Conservation (phyloP, 257 asterid species). For the Linaria vulgaris region DNA sequence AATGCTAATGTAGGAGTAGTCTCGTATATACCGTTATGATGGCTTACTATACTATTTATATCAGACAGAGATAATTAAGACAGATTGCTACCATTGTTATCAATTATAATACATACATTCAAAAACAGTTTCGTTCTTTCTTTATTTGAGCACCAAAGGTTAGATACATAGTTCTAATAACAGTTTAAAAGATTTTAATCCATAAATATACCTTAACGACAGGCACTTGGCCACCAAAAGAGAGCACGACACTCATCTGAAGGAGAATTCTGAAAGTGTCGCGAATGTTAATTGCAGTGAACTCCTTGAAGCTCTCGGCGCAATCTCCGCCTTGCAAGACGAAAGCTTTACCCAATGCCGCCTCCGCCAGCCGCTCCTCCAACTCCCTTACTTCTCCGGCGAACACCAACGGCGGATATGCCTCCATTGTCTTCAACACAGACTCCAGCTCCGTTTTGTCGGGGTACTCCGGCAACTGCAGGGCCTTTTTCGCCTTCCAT, state of each 20-base stretch:
- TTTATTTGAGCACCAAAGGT: too few relatives aligned
- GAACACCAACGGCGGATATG: slow-evolving; percentile 45
- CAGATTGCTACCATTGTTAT: too few relatives aligned
- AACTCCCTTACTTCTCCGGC: slow-evolving; percentile 48
- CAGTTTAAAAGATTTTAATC: too few relatives aligned
- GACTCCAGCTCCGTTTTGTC: slow-evolving; percentile 32
- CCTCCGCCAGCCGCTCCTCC: slow-evolving; percentile 48
- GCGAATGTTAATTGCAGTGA: not conserved
- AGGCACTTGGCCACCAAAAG: slow-evolving; percentile 12
- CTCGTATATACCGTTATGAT: too few relatives aligned
- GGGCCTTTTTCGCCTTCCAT: slow-evolving; percentile 45
- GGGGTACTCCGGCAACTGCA: slow-evolving; percentile 49
- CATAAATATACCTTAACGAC: not conserved
- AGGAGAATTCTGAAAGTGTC: slow-evolving; percentile 9
- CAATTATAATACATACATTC: too few relatives aligned
- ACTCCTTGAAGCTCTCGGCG: slow-evolving; percentile 39
- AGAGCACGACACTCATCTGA: slow-evolving; percentile 12
- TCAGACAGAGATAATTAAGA: too few relatives aligned
- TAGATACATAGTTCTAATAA: too few relatives aligned
- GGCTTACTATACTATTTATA: too few relatives aligned
- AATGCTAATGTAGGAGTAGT: too few relatives aligned
- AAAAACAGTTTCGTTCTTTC: too few relatives aligned
- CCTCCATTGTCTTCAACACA: slow-evolving; percentile 36
- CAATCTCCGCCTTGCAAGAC: slow-evolving; percentile 52
- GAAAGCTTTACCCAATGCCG: slow-evolving; percentile 48